Percentiles rank a stretch among this genome's conserved stretches.
These are phyloP conservation scores for Calocera viscosa DNA, from an alignment of 768 basidiomycete species.

Conservation along the genomic window DNA sequence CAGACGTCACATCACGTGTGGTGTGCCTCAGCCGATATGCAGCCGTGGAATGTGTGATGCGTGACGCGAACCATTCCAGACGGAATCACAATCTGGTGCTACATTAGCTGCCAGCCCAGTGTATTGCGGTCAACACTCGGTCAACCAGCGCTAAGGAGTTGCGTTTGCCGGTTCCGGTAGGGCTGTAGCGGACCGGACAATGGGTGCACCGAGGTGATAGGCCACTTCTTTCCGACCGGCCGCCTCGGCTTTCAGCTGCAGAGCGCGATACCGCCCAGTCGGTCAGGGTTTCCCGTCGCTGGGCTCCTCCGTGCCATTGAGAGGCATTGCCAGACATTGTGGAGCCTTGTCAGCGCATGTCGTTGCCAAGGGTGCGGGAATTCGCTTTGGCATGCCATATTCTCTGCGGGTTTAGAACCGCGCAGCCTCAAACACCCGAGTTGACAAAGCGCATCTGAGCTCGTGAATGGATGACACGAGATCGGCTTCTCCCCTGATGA, in stretches of 20 bases:
- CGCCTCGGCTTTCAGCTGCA: not conserved
- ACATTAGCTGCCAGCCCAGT: not conserved
- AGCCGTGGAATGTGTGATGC: conserved; percentile 1
- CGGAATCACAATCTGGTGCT: not conserved
- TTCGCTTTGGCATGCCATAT: not conserved
- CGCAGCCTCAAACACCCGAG: not conserved
- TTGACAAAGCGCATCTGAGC: not conserved
- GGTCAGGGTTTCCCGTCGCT: not conserved
- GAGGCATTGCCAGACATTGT: not conserved
- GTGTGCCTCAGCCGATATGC: not conserved
- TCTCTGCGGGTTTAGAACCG: not conserved
- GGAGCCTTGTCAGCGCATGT: not conserved
- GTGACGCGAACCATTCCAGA: not conserved
- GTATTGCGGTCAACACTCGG: not conserved
- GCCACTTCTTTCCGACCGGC: not conserved
- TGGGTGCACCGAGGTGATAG: not conserved
- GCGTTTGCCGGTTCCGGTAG: not conserved
- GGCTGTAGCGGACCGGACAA: not conserved
- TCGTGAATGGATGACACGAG: not conserved
- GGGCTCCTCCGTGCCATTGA: not conserved
- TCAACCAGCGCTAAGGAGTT: not conserved
- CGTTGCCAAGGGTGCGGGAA: not conserved
- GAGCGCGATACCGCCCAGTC: not conserved
- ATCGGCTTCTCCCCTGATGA: not conserved
- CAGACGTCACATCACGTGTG: conserved; percentile 5